phyloP scores from a whole-genome alignment of 495 filamentous ascomycete species.

The Aspergillus leporis region DNA sequence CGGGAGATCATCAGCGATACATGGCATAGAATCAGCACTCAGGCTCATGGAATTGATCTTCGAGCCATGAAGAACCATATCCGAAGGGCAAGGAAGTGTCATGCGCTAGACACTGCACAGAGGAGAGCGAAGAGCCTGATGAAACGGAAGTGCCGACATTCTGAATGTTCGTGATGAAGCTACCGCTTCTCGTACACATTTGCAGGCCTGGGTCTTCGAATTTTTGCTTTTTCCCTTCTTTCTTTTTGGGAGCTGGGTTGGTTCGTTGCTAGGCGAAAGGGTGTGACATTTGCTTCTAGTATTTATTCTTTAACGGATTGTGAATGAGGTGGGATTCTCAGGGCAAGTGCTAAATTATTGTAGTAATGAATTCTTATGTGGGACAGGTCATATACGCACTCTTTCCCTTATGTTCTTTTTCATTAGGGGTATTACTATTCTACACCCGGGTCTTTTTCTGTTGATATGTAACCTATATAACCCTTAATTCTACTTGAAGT shows the following conservation, averaged over 20 bases:
- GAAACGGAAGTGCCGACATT: conserved; percentile 19
- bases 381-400: too few species aligned
- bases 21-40: conserved; percentile 31
- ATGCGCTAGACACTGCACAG: conserved; percentile 41
- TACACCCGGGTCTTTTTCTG: not conserved
- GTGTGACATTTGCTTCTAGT: not conserved
- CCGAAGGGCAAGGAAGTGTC: conserved; percentile 31
- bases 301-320: not conserved
- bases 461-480: not conserved
- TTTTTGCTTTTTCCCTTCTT: not conserved
- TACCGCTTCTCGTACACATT: not conserved
- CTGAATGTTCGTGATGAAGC: conserved; percentile 15
- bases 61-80: conserved; percentile 32
- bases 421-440: not conserved
- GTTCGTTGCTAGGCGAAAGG: conserved; percentile 4
- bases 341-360: conserved; percentile 1
- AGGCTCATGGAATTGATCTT: conserved; percentile 29
- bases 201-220: not conserved
- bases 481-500: not conserved
- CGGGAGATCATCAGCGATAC: conserved; percentile 30
- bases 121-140: conserved; percentile 37
- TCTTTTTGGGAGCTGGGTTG: not conserved
- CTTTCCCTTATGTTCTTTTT: not conserved
- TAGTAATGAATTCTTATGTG: conserved; percentile 1
- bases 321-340: not conserved